A percentile compares a stretch with the other conserved stretches of the same genome.
phyloP scores from a whole-genome alignment of 1,284 basidiomycete genomes.

The Fomitopsis palustris region DNA sequence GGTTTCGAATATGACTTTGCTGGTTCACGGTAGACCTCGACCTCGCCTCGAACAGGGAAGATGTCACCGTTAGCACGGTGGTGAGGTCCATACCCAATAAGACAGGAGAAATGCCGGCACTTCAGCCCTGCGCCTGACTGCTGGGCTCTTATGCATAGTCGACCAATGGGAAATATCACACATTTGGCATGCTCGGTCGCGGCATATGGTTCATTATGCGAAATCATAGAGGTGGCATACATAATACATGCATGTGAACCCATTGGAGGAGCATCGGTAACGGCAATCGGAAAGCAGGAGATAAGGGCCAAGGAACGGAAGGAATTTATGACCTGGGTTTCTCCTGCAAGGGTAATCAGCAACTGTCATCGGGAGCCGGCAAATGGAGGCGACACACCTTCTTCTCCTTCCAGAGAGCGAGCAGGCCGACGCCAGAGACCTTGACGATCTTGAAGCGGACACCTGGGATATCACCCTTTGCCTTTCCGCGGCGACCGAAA shows the following conservation, averaged over 20 bases:
- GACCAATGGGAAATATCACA: not conserved
- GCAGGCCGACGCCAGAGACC: slow-evolving; percentile 97
- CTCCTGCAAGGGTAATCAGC: slow-evolving; percentile 48
- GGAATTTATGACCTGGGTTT: slow-evolving; percentile 81
- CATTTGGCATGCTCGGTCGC: not conserved
- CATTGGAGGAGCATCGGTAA: not conserved
- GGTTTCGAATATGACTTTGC: no score
- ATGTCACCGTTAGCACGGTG: not conserved
- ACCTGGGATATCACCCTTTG: slow-evolving; percentile 96
- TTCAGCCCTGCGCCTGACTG: not conserved
- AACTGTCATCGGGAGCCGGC: not conserved
- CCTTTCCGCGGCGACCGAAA: slow-evolving; percentile 99
- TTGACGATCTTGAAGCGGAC: slow-evolving; percentile 99
- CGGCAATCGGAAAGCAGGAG: not conserved
- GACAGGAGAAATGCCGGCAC: not conserved
- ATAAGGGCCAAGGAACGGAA: slow-evolving; percentile 2
- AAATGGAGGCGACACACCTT: slow-evolving; percentile 60
- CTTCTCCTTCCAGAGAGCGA: slow-evolving; percentile 98
- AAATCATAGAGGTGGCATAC: slow-evolving; percentile 38
- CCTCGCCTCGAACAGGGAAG: not conserved
- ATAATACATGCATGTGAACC: slow-evolving; percentile 18
- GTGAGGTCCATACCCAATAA: not conserved
- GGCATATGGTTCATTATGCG: slow-evolving; percentile 28
- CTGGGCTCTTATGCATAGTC: not conserved
- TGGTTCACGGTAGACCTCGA: not conserved